Percentiles rank a stretch among this genome's conserved stretches.
phyloP scores from a whole-genome alignment of 1,284 basidiomycete genomes.

The Inonotus hispidus region DNA sequence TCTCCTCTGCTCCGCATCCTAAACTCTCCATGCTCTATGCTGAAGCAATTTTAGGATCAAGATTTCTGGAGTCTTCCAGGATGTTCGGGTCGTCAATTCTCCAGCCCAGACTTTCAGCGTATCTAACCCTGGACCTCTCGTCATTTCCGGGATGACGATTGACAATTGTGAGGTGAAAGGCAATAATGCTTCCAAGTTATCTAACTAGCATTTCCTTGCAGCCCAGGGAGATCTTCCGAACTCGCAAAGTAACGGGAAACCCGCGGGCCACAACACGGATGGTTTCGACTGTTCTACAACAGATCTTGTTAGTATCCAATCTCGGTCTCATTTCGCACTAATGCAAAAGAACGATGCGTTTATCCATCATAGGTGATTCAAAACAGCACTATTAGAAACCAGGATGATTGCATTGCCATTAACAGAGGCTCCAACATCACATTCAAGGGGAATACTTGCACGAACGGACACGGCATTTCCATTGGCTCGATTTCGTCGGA shows the following conservation, averaged over 20 bases:
- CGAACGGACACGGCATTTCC: slow-evolving; percentile 55
- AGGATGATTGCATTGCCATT: slow-evolving; percentile 61
- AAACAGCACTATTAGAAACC: slow-evolving; percentile 27
- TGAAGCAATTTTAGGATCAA: slow-evolving; percentile 36
- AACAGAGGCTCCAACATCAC: slow-evolving; percentile 51
- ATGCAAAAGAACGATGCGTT: slow-evolving; percentile 18
- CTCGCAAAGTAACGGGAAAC: slow-evolving; percentile 35
- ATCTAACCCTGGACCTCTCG: slow-evolving; percentile 29
- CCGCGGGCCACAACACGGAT: slow-evolving; percentile 31
- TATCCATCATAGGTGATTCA: not conserved
- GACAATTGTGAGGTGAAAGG: slow-evolving; percentile 31
- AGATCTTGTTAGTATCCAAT: slow-evolving; percentile 27
- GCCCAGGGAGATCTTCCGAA: slow-evolving; percentile 38
- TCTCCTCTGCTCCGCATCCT: slow-evolving; percentile 22
- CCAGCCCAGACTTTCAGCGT: slow-evolving; percentile 33
- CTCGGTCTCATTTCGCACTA: slow-evolving; percentile 41
- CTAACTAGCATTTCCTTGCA: slow-evolving; percentile 15
- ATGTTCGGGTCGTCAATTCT: slow-evolving; percentile 36
- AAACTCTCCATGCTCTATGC: slow-evolving; percentile 7
- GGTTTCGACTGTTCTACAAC: slow-evolving; percentile 42
- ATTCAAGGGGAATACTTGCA: slow-evolving; percentile 49
- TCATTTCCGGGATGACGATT: slow-evolving; percentile 30
- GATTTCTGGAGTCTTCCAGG: slow-evolving; percentile 45
- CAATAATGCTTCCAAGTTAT: not conserved
- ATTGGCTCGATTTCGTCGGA: slow-evolving; percentile 50